A percentile compares a stretch with the other conserved stretches of the same genome.
Evolutionary conservation across 1,139 yeast species (phyloP).

Genomic region (Saccharomycopsis hybrid): DNA sequence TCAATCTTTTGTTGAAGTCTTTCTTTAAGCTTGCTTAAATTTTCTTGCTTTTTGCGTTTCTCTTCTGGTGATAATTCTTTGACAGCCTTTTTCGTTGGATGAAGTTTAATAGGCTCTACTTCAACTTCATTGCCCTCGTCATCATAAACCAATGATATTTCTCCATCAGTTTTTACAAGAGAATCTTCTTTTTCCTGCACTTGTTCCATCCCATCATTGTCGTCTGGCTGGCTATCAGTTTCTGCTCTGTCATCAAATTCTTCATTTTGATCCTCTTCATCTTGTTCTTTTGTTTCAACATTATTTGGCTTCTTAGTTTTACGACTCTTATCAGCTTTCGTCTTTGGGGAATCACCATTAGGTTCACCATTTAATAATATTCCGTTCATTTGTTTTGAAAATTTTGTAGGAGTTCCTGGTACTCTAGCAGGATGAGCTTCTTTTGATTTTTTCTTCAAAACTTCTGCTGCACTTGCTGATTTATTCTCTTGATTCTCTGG

Average conservation of each 20-base stretch:
- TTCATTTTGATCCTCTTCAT: constrained; percentile 23
- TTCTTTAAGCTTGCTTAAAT: constrained; percentile 58
- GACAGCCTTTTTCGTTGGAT: constrained; percentile 14
- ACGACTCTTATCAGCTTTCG: not conserved
- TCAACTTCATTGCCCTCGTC: constrained; percentile 69
- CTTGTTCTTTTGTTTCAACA: constrained; percentile 23
- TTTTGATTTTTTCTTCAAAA: constrained; percentile 48
- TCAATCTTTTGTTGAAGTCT: constrained; percentile 70
- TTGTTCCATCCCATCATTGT: constrained; percentile 20
- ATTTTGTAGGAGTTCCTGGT: constrained; percentile 32
- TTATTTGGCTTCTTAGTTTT: too few relatives aligned
- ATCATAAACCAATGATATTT: constrained; percentile 54
- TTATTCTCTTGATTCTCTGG: constrained; percentile 48
- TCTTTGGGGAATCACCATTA: constrained; percentile 23
- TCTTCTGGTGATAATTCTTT: constrained; percentile 31
- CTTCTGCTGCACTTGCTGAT: constrained; percentile 63
- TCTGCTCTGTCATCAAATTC: constrained; percentile 21
- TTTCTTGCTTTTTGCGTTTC: constrained; percentile 43
- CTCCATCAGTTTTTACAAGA: constrained; percentile 31
- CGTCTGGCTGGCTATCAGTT: constrained; percentile 17
- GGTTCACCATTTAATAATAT: too few relatives aligned
- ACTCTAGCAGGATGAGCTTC: constrained; percentile 51
- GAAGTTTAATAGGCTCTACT: constrained; percentile 10
- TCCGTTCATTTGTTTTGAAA: constrained; percentile 20
- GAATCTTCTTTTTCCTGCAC: constrained; percentile 2